Base-by-base conservation (phyloP, 2,329 filamentous ascomycete genomes). In the Elsinoe arachidis region DNA sequence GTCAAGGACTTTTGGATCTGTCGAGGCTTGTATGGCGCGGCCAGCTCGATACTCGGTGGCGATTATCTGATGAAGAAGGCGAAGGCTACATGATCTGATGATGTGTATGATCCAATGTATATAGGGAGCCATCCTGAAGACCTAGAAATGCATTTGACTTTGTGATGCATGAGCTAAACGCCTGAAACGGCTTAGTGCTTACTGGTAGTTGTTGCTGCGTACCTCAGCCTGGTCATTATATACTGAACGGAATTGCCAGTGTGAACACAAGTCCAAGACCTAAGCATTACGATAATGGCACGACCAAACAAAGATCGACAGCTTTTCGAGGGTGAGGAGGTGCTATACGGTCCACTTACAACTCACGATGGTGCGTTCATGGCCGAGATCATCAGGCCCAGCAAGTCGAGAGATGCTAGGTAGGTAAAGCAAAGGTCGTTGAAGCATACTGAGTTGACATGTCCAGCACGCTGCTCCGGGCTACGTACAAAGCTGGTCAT, bases 1-100 rank as follows among this genome's bases (percentile, higher is more conserved):
- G 38, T 35, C 6, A 55, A 55, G 53, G 53, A 55, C 30, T 55
- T 55, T 35, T 55, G 53, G 53, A 55, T 55, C 12, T 43, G 37
- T 34, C 23, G 53, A 19, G 53, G 53, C 19, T 21, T 55, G 11
- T 55, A 55, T 35, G 53, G 53, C 5, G 53, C 53, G 10, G 38
- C 39, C 12, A 43, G 53, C 39, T 33, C 30, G 14, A 33, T 55
- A 38, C 21, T 55, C 12, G 53, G 39, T 23, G 38, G 53, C n/a
- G 53, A 46, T 9, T 43, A 43, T 44, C 23, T 43, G 39, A 55
- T 55, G 53, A 43, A 23, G 37, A 55, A 43, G 34, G 17, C 49
- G 17, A 53, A 35, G n/a, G 49, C 49, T 10, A 15, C 49, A 21
- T 26, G 33, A 53, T 39, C 2, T 15, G 17, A 53, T 15, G 14